A percentile compares a stretch with the other conserved stretches of the same genome.
These are phyloP conservation scores for Geotrichum europaeum DNA, from an alignment of 1,139 yeast species.

Conservation along the genomic window DNA sequence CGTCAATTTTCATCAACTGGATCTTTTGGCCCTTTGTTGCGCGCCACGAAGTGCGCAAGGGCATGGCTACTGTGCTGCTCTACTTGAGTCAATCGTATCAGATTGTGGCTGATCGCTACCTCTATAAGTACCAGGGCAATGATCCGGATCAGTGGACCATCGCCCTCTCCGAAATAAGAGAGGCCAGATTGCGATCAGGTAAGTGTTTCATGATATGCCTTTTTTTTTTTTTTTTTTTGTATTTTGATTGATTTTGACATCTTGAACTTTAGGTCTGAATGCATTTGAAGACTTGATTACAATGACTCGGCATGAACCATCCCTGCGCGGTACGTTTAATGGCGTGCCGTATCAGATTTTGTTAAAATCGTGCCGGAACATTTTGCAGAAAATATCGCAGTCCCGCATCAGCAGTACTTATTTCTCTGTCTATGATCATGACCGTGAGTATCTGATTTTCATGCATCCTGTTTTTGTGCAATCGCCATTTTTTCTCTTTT, in stretches of 20 bases:
- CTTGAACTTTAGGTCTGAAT: slow-evolving; percentile 24
- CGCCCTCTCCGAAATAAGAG: slow-evolving; percentile 43
- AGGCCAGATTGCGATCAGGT: slow-evolving; percentile 44
- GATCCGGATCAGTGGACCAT: slow-evolving; percentile 42
- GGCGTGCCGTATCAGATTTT: slow-evolving; percentile 28
- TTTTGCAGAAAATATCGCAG: slow-evolving; percentile 42
- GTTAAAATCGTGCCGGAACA: slow-evolving; percentile 37
- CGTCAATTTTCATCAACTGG: slow-evolving; percentile 41
- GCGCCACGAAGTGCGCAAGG: slow-evolving; percentile 39
- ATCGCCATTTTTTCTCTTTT: not conserved
- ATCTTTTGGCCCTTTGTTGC: slow-evolving; percentile 47
- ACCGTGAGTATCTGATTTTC: slow-evolving; percentile 1
- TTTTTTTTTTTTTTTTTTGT: not conserved
- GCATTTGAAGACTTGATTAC: slow-evolving; percentile 38
- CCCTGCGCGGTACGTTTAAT: slow-evolving; percentile 28
- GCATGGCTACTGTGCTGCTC: slow-evolving; percentile 38
- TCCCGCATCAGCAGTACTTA: slow-evolving; percentile 45
- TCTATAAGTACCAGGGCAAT: slow-evolving; percentile 44
- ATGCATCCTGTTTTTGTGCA: not conserved
- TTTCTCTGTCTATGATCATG: slow-evolving; percentile 41
- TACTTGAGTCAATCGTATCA: slow-evolving; percentile 45
- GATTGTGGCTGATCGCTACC: slow-evolving; percentile 43
- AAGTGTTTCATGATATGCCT: not conserved
- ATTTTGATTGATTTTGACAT: not conserved
- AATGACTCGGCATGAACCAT: slow-evolving; percentile 39